Percentiles rank a stretch among this genome's conserved stretches.
phyloP scores from a whole-genome alignment of 495 filamentous ascomycete genomes.

The Corynascus novoguineensis region DNA sequence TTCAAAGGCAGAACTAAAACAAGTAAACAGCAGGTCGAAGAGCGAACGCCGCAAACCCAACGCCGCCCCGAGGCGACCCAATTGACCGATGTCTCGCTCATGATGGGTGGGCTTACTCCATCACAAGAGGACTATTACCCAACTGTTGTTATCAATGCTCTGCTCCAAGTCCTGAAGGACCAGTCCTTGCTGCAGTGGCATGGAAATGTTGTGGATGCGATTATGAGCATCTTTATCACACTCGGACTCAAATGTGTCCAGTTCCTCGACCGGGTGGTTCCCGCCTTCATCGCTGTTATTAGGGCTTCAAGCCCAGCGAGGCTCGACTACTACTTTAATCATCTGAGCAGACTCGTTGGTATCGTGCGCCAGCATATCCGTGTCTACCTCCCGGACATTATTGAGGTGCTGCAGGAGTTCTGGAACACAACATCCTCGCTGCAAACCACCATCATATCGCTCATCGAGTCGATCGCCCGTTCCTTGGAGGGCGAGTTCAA shows the following conservation, averaged over 20 bases:
- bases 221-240: constrained; percentile 98
- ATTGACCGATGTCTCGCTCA: constrained; percentile 89
- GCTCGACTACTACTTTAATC: constrained; percentile 94
- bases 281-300: constrained; percentile 85
- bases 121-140: constrained; percentile 98
- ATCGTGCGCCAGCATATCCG: constrained; percentile 96
- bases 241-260: constrained; percentile 91
- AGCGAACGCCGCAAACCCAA: constrained; percentile 58
- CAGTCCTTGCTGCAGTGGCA: constrained; percentile 82
- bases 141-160: constrained; percentile 91
- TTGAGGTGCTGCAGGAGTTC: constrained; percentile 75
- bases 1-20: constrained; percentile 39
- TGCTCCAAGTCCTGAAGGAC: constrained; percentile 87
- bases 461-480: constrained; percentile 89
- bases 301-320: constrained; percentile 63
- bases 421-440: constrained; percentile 73
- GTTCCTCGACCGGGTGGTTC: constrained; percentile 87
- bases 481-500: constrained; percentile 97
- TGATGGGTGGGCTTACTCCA: constrained; percentile 96
- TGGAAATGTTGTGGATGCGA: constrained; percentile 92
- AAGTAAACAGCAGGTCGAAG: constrained; percentile 47
- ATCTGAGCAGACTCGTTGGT: constrained; percentile 82
- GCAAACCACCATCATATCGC: constrained; percentile 80
- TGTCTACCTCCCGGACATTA: constrained; percentile 76
- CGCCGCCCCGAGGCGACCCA: constrained; percentile 55